Base-by-base conservation (phyloP, 139 green algal species). In the Limnomonas spitsbergensis region DNA sequence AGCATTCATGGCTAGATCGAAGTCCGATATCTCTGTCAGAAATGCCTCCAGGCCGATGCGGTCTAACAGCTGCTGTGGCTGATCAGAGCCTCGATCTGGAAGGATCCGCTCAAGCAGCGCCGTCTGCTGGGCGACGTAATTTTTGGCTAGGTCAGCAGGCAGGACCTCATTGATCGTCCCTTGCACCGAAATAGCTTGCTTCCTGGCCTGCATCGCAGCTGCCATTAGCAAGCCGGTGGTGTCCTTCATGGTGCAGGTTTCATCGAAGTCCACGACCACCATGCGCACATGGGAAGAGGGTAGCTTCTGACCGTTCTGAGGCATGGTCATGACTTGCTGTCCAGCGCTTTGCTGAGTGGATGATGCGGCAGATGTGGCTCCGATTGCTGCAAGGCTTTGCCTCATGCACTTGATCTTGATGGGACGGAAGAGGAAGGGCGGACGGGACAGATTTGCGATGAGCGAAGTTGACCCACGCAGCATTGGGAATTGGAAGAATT, bases 261-360 rank as follows among this genome's bases (percentile, higher is more conserved):
- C 92, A 66, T 96, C 92, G 82, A 97, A 97, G 75, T 96, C 91
- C n/a, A 89, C 76, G 0, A 93, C 89, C 53, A 96, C 82, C 3
- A 91, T 40, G 1, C 77, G n/a, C n/a, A n/a, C n/a, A n/a, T n/a
- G n/a, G n/a, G n/a, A n/a, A n/a, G n/a, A n/a, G n/a, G n/a, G n/a
- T n/a, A n/a, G n/a, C n/a, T n/a, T n/a, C n/a, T n/a, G n/a, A n/a
- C n/a, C n/a, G n/a, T n/a, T n/a, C n/a, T n/a, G n/a, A n/a, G n/a
- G n/a, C n/a, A n/a, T n/a, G n/a, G n/a, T n/a, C n/a, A n/a, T n/a
- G n/a, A n/a, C n/a, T n/a, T n/a, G n/a, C n/a, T n/a, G n/a, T n/a
- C n/a, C n/a, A n/a, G n/a, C n/a, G n/a, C n/a, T n/a, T n/a, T n/a
- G n/a, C n/a, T n/a, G n/a, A n/a, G n/a, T n/a, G n/a, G n/a, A n/a